phyloP scores from a whole-genome alignment of 352 stramenopile genomes.

The Phytophthora tubulina region DNA sequence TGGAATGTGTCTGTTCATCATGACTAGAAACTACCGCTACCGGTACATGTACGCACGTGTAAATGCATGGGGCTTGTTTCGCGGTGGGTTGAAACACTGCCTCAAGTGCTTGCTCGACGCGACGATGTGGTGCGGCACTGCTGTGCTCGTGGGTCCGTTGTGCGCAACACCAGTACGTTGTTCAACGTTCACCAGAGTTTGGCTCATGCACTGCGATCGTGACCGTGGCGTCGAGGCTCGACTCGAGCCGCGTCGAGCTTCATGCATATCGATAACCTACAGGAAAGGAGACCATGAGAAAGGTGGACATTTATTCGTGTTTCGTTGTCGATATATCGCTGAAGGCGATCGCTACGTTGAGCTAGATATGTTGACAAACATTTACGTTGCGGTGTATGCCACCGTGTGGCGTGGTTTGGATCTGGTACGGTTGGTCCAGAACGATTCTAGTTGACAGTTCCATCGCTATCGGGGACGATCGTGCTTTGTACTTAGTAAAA shows the following conservation, averaged over 20 bases:
- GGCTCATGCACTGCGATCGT: neutral
- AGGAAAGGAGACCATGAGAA: no score
- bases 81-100: neutral
- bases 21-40: no score
- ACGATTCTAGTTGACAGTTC: slow-evolving; percentile 3
- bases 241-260: neutral
- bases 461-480: neutral
- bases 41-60: no score
- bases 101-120: slow-evolving; percentile 24
- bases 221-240: no score
- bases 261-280: no score
- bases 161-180: slow-evolving; percentile 15
- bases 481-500: neutral
- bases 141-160: slow-evolving; percentile 3
- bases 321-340: neutral
- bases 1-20: no score
- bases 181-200: slow-evolving; percentile 15
- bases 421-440: no score
- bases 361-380: no score
- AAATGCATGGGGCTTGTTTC: neutral
- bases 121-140: slow-evolving; percentile 6
- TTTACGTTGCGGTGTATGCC: no score
- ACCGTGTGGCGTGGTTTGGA: no score
- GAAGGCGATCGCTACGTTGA: no score
- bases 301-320: neutral